phyloP scores from a whole-genome alignment of 2,329 filamentous ascomycete species.

The Chaetomiaceae sp. region DNA sequence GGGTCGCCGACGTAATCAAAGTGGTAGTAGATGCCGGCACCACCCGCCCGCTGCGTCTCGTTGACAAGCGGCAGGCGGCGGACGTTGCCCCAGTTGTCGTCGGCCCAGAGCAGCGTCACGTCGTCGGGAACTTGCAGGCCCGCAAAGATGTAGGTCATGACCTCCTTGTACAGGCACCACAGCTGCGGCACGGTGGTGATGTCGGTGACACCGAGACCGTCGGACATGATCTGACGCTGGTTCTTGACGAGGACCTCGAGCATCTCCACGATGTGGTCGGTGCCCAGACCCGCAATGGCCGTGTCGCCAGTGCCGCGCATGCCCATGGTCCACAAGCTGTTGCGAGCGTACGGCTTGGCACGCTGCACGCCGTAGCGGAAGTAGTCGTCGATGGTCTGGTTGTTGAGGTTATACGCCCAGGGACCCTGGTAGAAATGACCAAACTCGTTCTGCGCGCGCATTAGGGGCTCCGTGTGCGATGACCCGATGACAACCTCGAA shows the following conservation, averaged over 20 bases:
- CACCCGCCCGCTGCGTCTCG: constrained; percentile 54
- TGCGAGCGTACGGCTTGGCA: constrained; percentile 58
- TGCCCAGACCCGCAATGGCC: constrained; percentile 48
- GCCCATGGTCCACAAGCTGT: constrained; percentile 58
- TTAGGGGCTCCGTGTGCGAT: constrained; percentile 68
- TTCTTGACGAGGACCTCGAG: constrained; percentile 55
- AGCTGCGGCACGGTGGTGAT: constrained; percentile 55
- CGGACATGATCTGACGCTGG: constrained; percentile 52
- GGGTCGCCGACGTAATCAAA: constrained; percentile 47
- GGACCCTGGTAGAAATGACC: constrained; percentile 48
- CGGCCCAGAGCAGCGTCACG: constrained; percentile 61
- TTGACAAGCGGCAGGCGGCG: constrained; percentile 53
- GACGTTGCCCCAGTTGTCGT: constrained; percentile 65
- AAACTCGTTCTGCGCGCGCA: constrained; percentile 54
- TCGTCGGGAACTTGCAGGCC: constrained; percentile 59
- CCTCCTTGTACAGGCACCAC: constrained; percentile 71
- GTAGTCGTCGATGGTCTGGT: constrained; percentile 60
- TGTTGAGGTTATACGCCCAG: constrained; percentile 67
- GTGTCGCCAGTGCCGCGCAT: constrained; percentile 68
- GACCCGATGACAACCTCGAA: constrained; percentile 68
- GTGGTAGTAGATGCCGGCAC: constrained; percentile 61
- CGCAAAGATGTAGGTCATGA: constrained; percentile 61
- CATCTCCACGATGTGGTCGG: constrained; percentile 50
- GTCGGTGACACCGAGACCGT: constrained; percentile 46
- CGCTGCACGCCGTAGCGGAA: constrained; percentile 61